Conservation (phyloP, 768 basidiomycete species). For the Tylopilus plumbeoviolaceoides region DNA sequence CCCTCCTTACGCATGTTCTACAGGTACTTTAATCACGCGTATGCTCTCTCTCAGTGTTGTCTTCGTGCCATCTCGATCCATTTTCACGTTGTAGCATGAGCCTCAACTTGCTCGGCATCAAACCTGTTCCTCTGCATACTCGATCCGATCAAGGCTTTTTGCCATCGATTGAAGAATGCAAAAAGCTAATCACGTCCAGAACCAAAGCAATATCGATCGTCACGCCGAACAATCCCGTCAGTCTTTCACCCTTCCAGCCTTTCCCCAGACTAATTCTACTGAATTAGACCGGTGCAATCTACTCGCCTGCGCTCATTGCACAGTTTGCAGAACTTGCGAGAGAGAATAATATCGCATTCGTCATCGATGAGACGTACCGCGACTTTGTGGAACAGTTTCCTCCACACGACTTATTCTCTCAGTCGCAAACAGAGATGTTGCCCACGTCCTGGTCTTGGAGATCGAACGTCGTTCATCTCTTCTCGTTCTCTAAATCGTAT, state of each 20-base stretch:
- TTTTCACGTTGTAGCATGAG: conserved; percentile 50
- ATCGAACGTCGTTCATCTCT: conserved; percentile 58
- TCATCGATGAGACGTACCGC: conserved; percentile 88
- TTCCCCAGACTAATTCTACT: neutral
- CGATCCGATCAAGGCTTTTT: conserved; percentile 50
- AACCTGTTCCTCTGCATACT: conserved; percentile 51
- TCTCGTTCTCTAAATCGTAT: conserved; percentile 80
- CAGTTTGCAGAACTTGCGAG: conserved; percentile 59
- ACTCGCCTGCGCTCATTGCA: conserved; percentile 51
- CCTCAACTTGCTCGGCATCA: conserved; percentile 58
- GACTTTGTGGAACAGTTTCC: conserved; percentile 58
- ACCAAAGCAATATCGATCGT: conserved; percentile 73
- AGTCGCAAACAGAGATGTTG: conserved; percentile 2
- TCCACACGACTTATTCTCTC: conserved; percentile 57
- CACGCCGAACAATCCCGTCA: conserved; percentile 72
- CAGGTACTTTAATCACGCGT: conserved; percentile 70
- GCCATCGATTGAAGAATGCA: conserved; percentile 52
- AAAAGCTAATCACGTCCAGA: conserved; percentile 47
- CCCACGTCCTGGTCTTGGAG: conserved; percentile 47
- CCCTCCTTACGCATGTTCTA: neutral
- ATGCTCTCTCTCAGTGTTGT: neutral
- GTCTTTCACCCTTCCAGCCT: conserved; percentile 3
- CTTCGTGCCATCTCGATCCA: neutral
- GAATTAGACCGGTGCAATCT: conserved; percentile 63
- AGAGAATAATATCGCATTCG: conserved; percentile 53